A percentile compares a stretch with the other conserved stretches of the same genome.
Conservation (phyloP, 495 filamentous ascomycete genomes). For the Penicillium flavigenum region DNA sequence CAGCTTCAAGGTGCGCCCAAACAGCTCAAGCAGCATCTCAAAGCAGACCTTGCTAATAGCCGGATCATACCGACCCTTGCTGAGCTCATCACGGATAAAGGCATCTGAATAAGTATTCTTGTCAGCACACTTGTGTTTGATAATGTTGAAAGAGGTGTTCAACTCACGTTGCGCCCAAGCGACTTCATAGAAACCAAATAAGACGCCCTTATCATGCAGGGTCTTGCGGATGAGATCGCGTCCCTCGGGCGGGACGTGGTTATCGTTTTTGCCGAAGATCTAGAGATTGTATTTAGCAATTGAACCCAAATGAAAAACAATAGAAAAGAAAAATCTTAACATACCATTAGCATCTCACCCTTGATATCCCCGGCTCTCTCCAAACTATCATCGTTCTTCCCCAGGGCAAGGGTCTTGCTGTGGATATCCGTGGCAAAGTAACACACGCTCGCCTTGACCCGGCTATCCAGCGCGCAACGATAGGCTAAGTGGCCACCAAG, state of each 20-base stretch:
- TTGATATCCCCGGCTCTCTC: conserved; percentile 68
- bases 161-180: conserved; percentile 83
- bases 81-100: conserved; percentile 93
- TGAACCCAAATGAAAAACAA: conserved; percentile 5
- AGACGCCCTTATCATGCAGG: conserved; percentile 69
- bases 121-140: background rate
- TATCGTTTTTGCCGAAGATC: conserved; percentile 88
- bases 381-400: conserved; percentile 67
- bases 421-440: conserved; percentile 97
- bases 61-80: conserved; percentile 90
- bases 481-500: conserved; percentile 89
- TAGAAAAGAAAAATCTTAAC: conserved; percentile 15
- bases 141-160: background rate
- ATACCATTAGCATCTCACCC: conserved; percentile 69
- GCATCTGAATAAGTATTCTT: conserved; percentile 52
- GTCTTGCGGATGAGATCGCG: conserved; percentile 84
- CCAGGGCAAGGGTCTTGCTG: conserved; percentile 66
- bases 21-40: conserved; percentile 84
- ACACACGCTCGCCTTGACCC: conserved; percentile 73
- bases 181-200: conserved; percentile 83
- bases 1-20: conserved; percentile 71
- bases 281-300: conserved; percentile 14
- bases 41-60: conserved; percentile 86
- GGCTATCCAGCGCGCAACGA: conserved; percentile 74
- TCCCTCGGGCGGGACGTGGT: conserved; percentile 81